Conservation (phyloP, 2,329 filamentous ascomycete species). For the Fusarium sp. region DNA sequence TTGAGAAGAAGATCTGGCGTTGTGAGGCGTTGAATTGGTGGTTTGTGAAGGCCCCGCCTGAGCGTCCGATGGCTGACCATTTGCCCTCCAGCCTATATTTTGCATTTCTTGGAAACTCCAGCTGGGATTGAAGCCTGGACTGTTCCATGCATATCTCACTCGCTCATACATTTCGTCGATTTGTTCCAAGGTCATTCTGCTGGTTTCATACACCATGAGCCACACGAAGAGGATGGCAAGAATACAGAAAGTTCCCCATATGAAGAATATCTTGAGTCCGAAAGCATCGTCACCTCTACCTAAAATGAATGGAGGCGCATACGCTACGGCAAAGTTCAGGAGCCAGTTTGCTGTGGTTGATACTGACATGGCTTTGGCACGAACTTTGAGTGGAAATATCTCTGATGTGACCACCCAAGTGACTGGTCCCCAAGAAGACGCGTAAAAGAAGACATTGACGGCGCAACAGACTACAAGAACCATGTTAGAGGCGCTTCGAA, state of each 20-base stretch:
- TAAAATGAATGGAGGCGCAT: slow-evolving; percentile 84
- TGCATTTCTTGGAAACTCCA: slow-evolving; percentile 79
- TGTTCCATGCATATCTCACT: slow-evolving; percentile 79
- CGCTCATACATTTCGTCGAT: slow-evolving; percentile 85
- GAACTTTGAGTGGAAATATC: slow-evolving; percentile 78
- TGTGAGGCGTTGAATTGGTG: slow-evolving; percentile 51
- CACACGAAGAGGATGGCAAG: slow-evolving; percentile 81
- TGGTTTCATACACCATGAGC: slow-evolving; percentile 82
- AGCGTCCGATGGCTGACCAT: slow-evolving; percentile 62
- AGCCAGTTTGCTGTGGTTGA: slow-evolving; percentile 85
- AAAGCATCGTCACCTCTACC: slow-evolving; percentile 78
- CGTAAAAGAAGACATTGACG: slow-evolving; percentile 85
- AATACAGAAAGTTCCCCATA: slow-evolving; percentile 84
- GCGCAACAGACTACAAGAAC: slow-evolving; percentile 75
- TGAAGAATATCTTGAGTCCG: slow-evolving; percentile 81
- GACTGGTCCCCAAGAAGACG: slow-evolving; percentile 82
- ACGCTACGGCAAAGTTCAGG: slow-evolving; percentile 85
- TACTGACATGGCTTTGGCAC: slow-evolving; percentile 82
- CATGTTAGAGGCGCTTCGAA: slow-evolving; percentile 64
- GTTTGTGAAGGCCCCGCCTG: slow-evolving; percentile 34
- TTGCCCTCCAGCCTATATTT: slow-evolving; percentile 71
- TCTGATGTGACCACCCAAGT: slow-evolving; percentile 82
- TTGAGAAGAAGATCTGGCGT: not conserved
- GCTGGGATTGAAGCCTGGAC: slow-evolving; percentile 74
- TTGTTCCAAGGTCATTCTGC: slow-evolving; percentile 82